phyloP scores from a whole-genome alignment of 495 filamentous ascomycete genomes.

The Penicillium daleae region DNA sequence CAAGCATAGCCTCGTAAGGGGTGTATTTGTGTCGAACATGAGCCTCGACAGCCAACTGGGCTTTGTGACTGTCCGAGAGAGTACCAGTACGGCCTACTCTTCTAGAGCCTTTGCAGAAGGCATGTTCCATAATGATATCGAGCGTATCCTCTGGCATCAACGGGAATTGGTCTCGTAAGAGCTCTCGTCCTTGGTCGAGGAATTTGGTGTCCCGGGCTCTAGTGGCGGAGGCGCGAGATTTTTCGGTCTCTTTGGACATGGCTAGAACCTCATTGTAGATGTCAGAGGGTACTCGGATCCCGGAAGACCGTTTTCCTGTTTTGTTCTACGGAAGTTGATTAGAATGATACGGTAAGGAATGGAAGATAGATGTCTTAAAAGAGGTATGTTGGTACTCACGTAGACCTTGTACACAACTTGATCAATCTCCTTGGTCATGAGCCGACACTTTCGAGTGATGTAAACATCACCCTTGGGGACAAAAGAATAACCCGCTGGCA shows the following conservation, averaged over 20 bases:
- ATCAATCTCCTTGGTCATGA: slow-evolving; percentile 45
- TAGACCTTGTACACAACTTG: slow-evolving; percentile 49
- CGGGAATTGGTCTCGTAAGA: slow-evolving; percentile 45
- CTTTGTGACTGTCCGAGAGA: slow-evolving; percentile 42
- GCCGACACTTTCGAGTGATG: slow-evolving; percentile 53
- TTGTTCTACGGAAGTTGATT: slow-evolving; percentile 30
- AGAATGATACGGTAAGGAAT: neutral
- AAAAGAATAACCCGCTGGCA: slow-evolving; percentile 47
- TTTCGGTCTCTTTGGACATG: slow-evolving; percentile 38
- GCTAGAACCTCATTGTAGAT: slow-evolving; percentile 39
- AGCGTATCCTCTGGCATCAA: slow-evolving; percentile 45
- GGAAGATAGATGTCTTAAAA: neutral
- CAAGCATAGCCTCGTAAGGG: slow-evolving; percentile 48
- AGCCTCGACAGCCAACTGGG: slow-evolving; percentile 51
- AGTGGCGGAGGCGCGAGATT: slow-evolving; percentile 45
- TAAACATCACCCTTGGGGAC: slow-evolving; percentile 56
- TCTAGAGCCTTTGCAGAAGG: slow-evolving; percentile 54
- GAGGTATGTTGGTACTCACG: slow-evolving; percentile 25
- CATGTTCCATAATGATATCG: slow-evolving; percentile 45
- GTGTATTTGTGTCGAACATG: slow-evolving; percentile 56
- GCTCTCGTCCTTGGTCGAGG: slow-evolving; percentile 31
- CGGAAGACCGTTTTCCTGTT: slow-evolving; percentile 37
- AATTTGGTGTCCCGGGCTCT: slow-evolving; percentile 42
- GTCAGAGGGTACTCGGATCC: slow-evolving; percentile 51
- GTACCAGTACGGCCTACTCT: slow-evolving; percentile 50